These are phyloP conservation scores for Talaromyces amestolkiae DNA, from an alignment of 2,329 filamentous ascomycete species.

Conservation along the genomic window DNA sequence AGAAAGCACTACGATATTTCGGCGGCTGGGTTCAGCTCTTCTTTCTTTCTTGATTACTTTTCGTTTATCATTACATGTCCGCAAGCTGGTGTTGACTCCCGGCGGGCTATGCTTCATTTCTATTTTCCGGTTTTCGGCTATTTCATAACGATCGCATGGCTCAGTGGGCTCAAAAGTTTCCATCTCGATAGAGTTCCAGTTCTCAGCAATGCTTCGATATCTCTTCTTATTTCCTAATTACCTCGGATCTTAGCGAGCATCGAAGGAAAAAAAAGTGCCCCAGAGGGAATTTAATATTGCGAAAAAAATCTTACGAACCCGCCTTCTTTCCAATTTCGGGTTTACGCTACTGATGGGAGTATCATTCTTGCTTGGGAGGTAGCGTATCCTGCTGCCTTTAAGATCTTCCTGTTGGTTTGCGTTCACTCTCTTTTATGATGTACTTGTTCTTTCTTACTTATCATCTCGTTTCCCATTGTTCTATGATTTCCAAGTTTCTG, in stretches of 20 bases:
- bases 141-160: conserved; percentile 32
- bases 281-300: conserved; percentile 18
- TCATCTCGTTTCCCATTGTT: background rate
- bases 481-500: conserved; percentile 14
- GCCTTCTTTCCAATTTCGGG: background rate
- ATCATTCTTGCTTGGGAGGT: background rate
- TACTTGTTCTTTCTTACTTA: background rate
- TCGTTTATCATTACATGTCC: conserved; percentile 6
- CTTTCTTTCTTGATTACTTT: conserved; percentile 7
- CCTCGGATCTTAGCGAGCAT: conserved; percentile 28
- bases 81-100: conserved; percentile 10
- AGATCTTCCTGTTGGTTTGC: conserved; percentile 2
- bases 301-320: conserved; percentile 2
- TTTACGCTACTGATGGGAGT: background rate
- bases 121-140: conserved; percentile 12
- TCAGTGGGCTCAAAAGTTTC: conserved; percentile 31
- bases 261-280: conserved; percentile 26
- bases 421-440: conserved; percentile 4
- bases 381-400: background rate
- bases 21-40: background rate
- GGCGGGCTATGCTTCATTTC: conserved; percentile 22
- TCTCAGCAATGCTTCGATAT: conserved; percentile 24
- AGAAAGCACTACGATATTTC: conserved; percentile 1
- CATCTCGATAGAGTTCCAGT: conserved; percentile 35
- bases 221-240: conserved; percentile 1